Evolutionary conservation across 768 basidiomycete species (phyloP).

Genomic region (Hericium coralloides): DNA sequence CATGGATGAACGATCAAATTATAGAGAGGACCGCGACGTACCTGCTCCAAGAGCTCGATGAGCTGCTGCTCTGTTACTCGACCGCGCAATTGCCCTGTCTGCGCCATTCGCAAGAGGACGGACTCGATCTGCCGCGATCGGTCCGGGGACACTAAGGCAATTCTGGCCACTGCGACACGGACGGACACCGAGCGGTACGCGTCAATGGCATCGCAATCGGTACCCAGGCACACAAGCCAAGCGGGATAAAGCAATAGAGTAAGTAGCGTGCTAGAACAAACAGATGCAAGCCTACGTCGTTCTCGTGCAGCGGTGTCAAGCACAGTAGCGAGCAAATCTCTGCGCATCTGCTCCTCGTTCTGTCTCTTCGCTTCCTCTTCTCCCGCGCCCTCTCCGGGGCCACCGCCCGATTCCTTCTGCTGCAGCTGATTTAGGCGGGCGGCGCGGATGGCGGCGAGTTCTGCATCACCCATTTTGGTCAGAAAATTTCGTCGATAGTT

Average conservation of each 20-base stretch:
- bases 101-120: conserved; percentile 75
- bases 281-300: conserved; percentile 6
- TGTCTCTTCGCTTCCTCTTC: conserved; percentile 30
- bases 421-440: conserved; percentile 35
- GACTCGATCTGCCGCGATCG: conserved; percentile 74
- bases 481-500: not conserved
- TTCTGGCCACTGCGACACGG: conserved; percentile 62
- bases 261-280: not conserved
- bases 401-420: conserved; percentile 12
- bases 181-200: not conserved
- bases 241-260: not conserved
- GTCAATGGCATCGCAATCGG: not conserved
- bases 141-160: conserved; percentile 78
- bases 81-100: conserved; percentile 71
- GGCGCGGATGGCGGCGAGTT: conserved; percentile 36
- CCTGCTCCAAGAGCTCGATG: conserved; percentile 83
- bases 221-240: not conserved
- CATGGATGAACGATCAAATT: not conserved
- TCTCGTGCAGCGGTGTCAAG: conserved; percentile 14
- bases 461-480: conserved; percentile 23
- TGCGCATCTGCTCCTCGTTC: conserved; percentile 67
- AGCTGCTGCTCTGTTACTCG: conserved; percentile 74
- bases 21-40: conserved; percentile 19
- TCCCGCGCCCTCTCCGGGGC: conserved; percentile 37
- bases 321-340: conserved; percentile 38